Evolutionary conservation across 2,329 filamentous ascomycete species (phyloP), one percentile per base, ranked within the genome.

Genomic region (Penicillium fuscoglaucum): DNA sequence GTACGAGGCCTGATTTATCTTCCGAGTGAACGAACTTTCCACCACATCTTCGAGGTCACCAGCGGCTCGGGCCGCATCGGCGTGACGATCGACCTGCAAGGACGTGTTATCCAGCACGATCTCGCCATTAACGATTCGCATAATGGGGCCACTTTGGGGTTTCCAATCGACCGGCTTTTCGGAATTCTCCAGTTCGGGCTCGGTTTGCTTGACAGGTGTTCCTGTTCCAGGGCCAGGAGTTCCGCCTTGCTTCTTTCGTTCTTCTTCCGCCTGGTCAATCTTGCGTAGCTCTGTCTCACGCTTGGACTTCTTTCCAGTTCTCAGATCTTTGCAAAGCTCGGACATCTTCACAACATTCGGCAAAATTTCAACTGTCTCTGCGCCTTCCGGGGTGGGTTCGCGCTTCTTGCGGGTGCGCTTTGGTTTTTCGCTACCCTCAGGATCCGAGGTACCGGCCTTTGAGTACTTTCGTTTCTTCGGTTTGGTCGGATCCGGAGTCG

Each of bases 81-180:
- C 82, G 58, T 83, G 80, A n/a, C 82, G 79, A 66, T 86, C 82
- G 44, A 87, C 78, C 52, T 80, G 76, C 46, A 83, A 73, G 8
- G 82, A 82, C 4, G 77, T 71, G 29, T 80, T 78, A 55, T 84
- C 80, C 9, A 84, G 70, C 40, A 83, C 78, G 62, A 87, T 83
- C 59, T 83, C 74, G 28, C 84, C 85, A 60, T 87, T 83, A 35
- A 84, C 81, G 33, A 85, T 75, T 37, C 80, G 77, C 69, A 84
- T 79, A 17, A 77, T 76, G 15, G 80, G 80, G 6, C 79, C 80
- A 29, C 73, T 65, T 31, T 73, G 70, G 7, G 61, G 61, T 56
- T 68, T 70, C 40, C 59, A 65, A 17, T 68, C 68, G n/a, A 57
- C 43, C 4, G 58, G 53, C 40, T 62, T 57, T 50, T 71, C 59